phyloP scores from a whole-genome alignment of 345 rosid genomes.

The thale cress (Arabidopsis thaliana) region TAIR10.1 NC_003074.8:3990001-3990500 shows the following conservation, averaged over 20 bases:
- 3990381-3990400: constrained; percentile 57
- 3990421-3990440: constrained; percentile 55
- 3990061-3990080: constrained; percentile 67
- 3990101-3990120: constrained; percentile 70
- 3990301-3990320: constrained; percentile 53
- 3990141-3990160: constrained; percentile 63
- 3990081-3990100: constrained; percentile 62
- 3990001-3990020: constrained; percentile 86
- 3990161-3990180: constrained; percentile 72
- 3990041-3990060: constrained; percentile 78
- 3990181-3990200: constrained; percentile 67
- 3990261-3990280: constrained; percentile 61
- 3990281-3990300: constrained; percentile 65
- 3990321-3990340: constrained; percentile 45
- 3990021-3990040: constrained; percentile 82
- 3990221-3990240: constrained; percentile 48
- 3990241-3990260: constrained; percentile 52
- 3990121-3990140: constrained; percentile 70
- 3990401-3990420: constrained; percentile 59
- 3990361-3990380: constrained; percentile 51
- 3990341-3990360: constrained; percentile 66
- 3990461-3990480: constrained; percentile 71
- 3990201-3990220: constrained; percentile 61
- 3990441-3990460: constrained; percentile 65
- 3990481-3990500: constrained; percentile 92